Conservation (phyloP, 768 basidiomycete species). For the Termitomyces sp. region DNA sequence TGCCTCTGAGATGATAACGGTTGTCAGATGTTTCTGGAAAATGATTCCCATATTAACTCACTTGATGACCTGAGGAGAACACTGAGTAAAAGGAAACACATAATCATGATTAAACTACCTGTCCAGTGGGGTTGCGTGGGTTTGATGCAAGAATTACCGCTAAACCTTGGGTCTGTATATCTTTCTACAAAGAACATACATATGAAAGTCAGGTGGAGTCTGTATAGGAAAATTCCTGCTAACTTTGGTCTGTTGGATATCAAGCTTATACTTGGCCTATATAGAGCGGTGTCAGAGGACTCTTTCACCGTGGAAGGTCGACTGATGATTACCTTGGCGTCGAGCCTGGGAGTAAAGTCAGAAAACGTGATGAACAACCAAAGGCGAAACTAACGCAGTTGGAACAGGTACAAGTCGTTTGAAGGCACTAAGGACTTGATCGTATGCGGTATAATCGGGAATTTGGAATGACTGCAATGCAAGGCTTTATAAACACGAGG, state of each 20-base stretch:
- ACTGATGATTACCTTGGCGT: slow-evolving; percentile 22
- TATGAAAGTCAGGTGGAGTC: not conserved
- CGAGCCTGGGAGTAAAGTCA: slow-evolving; percentile 18
- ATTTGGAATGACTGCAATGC: slow-evolving; percentile 71
- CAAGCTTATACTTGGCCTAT: slow-evolving; percentile 64
- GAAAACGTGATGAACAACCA: slow-evolving; percentile 19
- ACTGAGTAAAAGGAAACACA: not conserved
- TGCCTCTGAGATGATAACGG: slow-evolving; percentile 40
- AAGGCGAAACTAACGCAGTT: slow-evolving; percentile 57
- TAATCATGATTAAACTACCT: slow-evolving; percentile 35
- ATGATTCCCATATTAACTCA: slow-evolving; percentile 13
- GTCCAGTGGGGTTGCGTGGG: slow-evolving; percentile 97
- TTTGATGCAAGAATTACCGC: slow-evolving; percentile 86
- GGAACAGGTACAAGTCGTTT: slow-evolving; percentile 88
- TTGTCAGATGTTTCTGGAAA: not conserved
- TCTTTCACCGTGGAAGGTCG: not conserved
- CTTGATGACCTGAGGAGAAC: slow-evolving; percentile 42
- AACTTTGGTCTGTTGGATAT: slow-evolving; percentile 76
- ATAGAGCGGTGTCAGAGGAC: not conserved
- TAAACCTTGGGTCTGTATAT: slow-evolving; percentile 78
- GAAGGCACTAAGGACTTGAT: slow-evolving; percentile 81
- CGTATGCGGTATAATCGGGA: slow-evolving; percentile 89
- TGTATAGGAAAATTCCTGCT: not conserved
- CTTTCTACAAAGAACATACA: slow-evolving; percentile 46
- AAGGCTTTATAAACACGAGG: slow-evolving; percentile 1